Evolutionary conservation across 305 asterid species (phyloP).

Genomic region (Rubia occidens): DNA sequence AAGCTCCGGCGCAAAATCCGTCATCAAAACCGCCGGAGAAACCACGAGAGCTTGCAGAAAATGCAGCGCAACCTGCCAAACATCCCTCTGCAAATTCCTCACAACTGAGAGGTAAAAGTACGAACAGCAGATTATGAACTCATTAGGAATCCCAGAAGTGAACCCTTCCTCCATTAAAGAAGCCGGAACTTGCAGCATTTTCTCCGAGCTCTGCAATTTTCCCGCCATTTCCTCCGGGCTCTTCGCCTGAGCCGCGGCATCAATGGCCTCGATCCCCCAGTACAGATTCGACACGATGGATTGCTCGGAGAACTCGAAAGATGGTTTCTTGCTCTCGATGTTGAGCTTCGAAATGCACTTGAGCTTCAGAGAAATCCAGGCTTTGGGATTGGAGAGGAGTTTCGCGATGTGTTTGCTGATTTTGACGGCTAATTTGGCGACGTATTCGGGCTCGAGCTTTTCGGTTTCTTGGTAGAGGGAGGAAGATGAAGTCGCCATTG

Average conservation of each 20-base stretch:
- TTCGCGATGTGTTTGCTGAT: conserved; percentile 40
- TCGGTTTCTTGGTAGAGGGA: conserved; percentile 27
- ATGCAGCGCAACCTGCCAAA: conserved; percentile 66
- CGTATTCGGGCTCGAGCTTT: conserved; percentile 42
- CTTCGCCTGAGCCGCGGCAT: conserved; percentile 28
- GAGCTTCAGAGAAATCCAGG: conserved; percentile 32
- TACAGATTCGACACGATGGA: conserved; percentile 70
- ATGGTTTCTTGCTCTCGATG: conserved; percentile 32
- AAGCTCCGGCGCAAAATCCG: conserved; percentile 55
- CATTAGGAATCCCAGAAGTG: conserved; percentile 54
- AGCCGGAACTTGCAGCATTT: conserved; percentile 81
- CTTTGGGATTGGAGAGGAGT: conserved; percentile 28
- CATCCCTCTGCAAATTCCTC: conserved; percentile 38
- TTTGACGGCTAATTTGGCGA: conserved; percentile 28
- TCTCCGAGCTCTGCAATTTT: conserved; percentile 48
- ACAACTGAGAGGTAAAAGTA: conserved; percentile 58
- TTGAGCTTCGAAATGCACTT: conserved; percentile 55
- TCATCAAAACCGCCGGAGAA: conserved; percentile 42
- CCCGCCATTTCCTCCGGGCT: conserved; percentile 23
- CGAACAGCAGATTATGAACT: conserved; percentile 39
- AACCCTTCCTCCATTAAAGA: conserved; percentile 50
- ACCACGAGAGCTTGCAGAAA: conserved; percentile 65
- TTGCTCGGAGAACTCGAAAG: conserved; percentile 59
- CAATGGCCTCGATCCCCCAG: conserved; percentile 58
- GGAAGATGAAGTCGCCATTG: conserved; percentile 33